A percentile compares a stretch with the other conserved stretches of the same genome.
phyloP scores from a whole-genome alignment of 2,329 filamentous ascomycete species.

The Xylaria sp. region DNA sequence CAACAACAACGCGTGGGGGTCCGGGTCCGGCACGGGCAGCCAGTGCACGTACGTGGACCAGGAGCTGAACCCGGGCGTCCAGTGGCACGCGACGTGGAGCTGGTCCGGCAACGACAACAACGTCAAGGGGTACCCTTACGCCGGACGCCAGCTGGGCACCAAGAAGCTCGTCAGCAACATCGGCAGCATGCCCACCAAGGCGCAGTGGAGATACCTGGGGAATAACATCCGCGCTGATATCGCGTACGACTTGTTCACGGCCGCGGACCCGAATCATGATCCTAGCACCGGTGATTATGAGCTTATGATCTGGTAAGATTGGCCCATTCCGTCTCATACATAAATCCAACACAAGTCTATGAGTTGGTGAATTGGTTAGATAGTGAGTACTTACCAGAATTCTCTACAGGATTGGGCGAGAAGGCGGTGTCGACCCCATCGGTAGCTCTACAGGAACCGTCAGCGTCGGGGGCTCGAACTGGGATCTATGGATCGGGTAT shows the following conservation, averaged over 20 bases:
- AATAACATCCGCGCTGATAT: conserved; percentile 37
- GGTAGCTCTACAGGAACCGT: conserved; percentile 32
- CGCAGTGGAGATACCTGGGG: conserved; percentile 33
- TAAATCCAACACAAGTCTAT: background rate
- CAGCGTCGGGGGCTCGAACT: conserved; percentile 25
- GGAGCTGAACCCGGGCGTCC: conserved; percentile 32
- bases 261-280: conserved; percentile 35
- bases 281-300: conserved; percentile 36
- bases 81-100: conserved; percentile 34
- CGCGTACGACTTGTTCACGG: conserved; percentile 38
- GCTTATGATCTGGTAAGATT: conserved; percentile 38
- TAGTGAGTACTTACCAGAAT: conserved; percentile 11
- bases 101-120: conserved; percentile 37
- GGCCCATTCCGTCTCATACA: background rate
- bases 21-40: conserved; percentile 26
- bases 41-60: conserved; percentile 36
- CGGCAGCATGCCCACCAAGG: conserved; percentile 38
- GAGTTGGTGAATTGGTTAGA: background rate
- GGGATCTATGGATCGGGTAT: conserved; percentile 35
- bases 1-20: conserved; percentile 39
- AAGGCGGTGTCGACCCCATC: conserved; percentile 33
- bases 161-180: conserved; percentile 37
- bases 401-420: conserved; percentile 25
- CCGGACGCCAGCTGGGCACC: conserved; percentile 25
- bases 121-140: conserved; percentile 38